These are phyloP conservation scores for Phytophthora citricola DNA, from an alignment of 352 stramenopile species.

Conservation along the genomic window DNA sequence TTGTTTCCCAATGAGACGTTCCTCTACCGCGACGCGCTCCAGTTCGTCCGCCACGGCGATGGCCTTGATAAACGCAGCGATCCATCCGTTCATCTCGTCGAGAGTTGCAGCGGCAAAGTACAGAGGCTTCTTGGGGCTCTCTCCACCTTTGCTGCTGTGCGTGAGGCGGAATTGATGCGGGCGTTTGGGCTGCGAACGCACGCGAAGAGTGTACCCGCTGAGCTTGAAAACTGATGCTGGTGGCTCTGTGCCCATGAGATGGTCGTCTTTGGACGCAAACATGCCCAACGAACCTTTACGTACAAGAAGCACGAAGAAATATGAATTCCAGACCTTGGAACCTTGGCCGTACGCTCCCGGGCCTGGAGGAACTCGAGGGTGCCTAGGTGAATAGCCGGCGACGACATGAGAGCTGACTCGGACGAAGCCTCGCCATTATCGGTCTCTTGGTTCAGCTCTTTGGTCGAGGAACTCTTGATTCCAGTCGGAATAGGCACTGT, in stretches of 20 bases:
- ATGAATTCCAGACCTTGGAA: slow-evolving; percentile 55
- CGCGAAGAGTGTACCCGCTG: slow-evolving; percentile 68
- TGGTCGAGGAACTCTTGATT: slow-evolving; percentile 6
- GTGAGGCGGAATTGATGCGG: slow-evolving; percentile 70
- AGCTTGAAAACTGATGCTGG: slow-evolving; percentile 73
- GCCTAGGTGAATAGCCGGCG: slow-evolving; percentile 52
- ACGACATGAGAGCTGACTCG: slow-evolving; percentile 31
- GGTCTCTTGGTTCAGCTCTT: slow-evolving; percentile 6
- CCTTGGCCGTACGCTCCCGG: slow-evolving; percentile 35
- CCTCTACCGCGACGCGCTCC: slow-evolving; percentile 34
- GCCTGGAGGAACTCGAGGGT: slow-evolving; percentile 58
- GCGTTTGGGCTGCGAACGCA: slow-evolving; percentile 68
- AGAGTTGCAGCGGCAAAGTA: slow-evolving; percentile 64
- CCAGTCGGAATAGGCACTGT: slow-evolving; percentile 18
- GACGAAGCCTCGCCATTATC: slow-evolving; percentile 27
- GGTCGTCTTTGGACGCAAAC: slow-evolving; percentile 57
- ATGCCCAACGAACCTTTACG: slow-evolving; percentile 78
- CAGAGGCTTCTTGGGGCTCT: slow-evolving; percentile 57
- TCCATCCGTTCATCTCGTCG: slow-evolving; percentile 79
- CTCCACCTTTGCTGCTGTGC: slow-evolving; percentile 42
- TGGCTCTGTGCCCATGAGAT: slow-evolving; percentile 48
- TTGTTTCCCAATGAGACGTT: slow-evolving; percentile 14
- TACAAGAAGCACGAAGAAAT: slow-evolving; percentile 77
- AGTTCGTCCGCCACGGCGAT: slow-evolving; percentile 67
- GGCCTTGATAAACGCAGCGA: slow-evolving; percentile 62